phyloP scores from a whole-genome alignment of 225 moss, liverwort and hornwort species.

The Pseudoscleropodium purum region DNA sequence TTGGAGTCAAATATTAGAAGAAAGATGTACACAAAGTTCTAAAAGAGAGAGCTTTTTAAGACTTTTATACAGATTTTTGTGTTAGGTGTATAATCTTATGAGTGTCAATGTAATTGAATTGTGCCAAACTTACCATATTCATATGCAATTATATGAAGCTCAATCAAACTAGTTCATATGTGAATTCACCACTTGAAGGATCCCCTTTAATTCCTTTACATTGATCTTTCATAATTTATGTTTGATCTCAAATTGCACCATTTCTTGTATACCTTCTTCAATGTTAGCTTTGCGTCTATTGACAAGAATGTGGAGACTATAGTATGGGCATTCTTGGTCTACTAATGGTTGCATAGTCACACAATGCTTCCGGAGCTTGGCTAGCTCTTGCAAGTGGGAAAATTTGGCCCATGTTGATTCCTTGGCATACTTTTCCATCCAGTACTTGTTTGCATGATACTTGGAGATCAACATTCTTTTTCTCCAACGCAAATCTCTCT shows the following conservation, averaged over 20 bases:
- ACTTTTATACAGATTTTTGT: neutral
- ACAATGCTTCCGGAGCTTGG: neutral
- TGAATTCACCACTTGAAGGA: neutral
- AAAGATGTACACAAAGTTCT: neutral
- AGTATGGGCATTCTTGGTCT: neutral
- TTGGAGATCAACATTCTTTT: neutral
- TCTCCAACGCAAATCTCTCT: no score
- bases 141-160: neutral
- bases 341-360: neutral
- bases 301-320: neutral
- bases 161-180: neutral
- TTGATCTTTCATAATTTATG: neutral
- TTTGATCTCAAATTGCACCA: neutral
- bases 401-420: conserved; percentile 12
- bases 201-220: neutral
- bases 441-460: neutral
- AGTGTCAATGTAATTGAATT: neutral
- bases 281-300: neutral
- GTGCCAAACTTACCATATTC: neutral
- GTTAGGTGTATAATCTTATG: rapidly evolving
- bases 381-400: conserved; percentile 1
- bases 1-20: neutral
- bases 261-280: neutral
- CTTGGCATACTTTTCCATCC: conserved; percentile 6
- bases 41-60: neutral